A percentile compares a stretch with the other conserved stretches of the same genome.
These are phyloP conservation scores for Poronia punctata DNA, from an alignment of 495 filamentous ascomycete genomes.

Conservation along the genomic window DNA sequence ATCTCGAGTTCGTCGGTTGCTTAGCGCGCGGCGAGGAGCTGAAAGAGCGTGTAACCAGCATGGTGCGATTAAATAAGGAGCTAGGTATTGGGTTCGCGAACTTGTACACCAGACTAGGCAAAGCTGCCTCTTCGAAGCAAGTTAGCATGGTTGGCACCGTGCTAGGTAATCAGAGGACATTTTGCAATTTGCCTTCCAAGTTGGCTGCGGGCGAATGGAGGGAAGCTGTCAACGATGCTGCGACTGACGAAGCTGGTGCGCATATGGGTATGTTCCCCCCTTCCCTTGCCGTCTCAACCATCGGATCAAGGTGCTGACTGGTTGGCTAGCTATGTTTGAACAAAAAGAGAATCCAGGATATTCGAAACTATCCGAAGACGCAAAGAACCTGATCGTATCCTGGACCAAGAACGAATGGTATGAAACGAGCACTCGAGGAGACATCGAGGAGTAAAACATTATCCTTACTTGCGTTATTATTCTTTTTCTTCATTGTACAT, in stretches of 20 bases:
- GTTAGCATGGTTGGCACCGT: constrained; percentile 43
- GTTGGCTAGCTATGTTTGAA: constrained; percentile 62
- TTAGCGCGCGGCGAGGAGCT: constrained; percentile 73
- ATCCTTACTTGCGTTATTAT: constrained; percentile 2
- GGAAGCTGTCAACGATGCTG: constrained; percentile 68
- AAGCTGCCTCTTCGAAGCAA: constrained; percentile 41
- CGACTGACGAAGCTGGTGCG: constrained; percentile 69
- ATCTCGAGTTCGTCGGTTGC: constrained; percentile 93
- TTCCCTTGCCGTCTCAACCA: not conserved
- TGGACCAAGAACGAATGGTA: constrained; percentile 55
- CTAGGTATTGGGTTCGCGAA: constrained; percentile 65
- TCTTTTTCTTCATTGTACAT: constrained; percentile 6
- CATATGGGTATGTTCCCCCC: constrained; percentile 55
- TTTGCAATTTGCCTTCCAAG: constrained; percentile 66
- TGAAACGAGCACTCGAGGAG: constrained; percentile 26
- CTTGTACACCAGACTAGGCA: constrained; percentile 76
- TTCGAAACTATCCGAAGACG: constrained; percentile 55
- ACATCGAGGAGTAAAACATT: constrained; percentile 16
- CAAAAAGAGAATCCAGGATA: constrained; percentile 76
- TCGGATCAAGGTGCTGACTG: constrained; percentile 10
- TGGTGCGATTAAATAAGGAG: constrained; percentile 50
- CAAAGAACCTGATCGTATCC: constrained; percentile 53
- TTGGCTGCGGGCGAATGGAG: constrained; percentile 50
- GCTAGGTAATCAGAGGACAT: constrained; percentile 61
- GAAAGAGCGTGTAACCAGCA: constrained; percentile 52